phyloP scores from a whole-genome alignment of 108 stramenopile species.

The Licmophora abbreviata region DNA sequence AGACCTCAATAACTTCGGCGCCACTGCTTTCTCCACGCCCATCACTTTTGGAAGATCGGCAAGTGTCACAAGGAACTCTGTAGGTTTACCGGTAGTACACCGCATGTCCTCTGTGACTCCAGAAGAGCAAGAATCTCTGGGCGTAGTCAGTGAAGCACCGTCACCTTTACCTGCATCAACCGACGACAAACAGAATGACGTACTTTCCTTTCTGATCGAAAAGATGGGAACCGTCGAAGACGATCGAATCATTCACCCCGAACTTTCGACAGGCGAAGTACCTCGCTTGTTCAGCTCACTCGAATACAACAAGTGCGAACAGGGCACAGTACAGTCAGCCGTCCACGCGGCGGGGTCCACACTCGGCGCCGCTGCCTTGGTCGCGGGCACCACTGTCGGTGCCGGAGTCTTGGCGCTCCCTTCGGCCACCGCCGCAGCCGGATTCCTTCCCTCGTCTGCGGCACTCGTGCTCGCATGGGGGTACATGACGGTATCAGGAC shows the following conservation, averaged over 20 bases:
- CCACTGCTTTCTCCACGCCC: too few species aligned
- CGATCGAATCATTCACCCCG: constrained; percentile 36
- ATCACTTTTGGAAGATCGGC: too few species aligned
- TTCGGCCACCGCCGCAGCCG: constrained; percentile 56
- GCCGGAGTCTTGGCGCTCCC: constrained; percentile 75
- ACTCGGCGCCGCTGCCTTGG: constrained; percentile 58
- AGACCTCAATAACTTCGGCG: too few species aligned
- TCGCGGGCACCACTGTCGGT: constrained; percentile 70
- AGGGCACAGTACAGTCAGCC: constrained; percentile 7
- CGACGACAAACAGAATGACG: neutral
- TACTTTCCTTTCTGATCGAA: constrained; percentile 23
- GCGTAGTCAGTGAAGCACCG: too few species aligned
- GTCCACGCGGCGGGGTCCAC: constrained; percentile 33
- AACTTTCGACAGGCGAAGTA: constrained; percentile 40
- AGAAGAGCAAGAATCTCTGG: too few species aligned
- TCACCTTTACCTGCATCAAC: too few species aligned
- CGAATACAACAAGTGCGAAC: constrained; percentile 26
- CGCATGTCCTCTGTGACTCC: too few species aligned
- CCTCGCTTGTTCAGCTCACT: constrained; percentile 40
- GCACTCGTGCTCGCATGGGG: constrained; percentile 62
- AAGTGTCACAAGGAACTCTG: too few species aligned
- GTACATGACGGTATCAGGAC: constrained; percentile 82
- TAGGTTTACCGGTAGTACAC: too few species aligned
- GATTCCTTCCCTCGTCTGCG: constrained; percentile 59
- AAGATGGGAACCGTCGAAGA: constrained; percentile 67